These are phyloP conservation scores for Takashimella koratensis DNA, from an alignment of 1,284 basidiomycete genomes.

Conservation along the genomic window DNA sequence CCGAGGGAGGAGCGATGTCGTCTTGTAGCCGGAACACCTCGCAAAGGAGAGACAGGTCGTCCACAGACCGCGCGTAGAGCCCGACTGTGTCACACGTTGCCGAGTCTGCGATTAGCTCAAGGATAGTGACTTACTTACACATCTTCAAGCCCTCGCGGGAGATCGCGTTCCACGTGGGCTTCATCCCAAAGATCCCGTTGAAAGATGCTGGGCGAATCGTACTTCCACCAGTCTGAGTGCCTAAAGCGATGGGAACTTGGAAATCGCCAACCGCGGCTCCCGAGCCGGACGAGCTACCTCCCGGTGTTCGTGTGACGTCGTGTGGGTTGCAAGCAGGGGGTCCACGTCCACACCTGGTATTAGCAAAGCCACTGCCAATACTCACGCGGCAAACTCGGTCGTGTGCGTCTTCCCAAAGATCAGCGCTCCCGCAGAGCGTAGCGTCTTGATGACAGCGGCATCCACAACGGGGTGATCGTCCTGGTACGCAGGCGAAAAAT, in stretches of 20 bases:
- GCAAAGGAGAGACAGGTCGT: slow-evolving; percentile 29
- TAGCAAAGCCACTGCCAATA: too few species aligned
- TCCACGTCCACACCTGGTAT: slow-evolving; percentile 20
- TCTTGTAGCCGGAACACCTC: slow-evolving; percentile 27
- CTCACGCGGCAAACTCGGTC: slow-evolving; percentile 35
- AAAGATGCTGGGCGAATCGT: slow-evolving; percentile 39
- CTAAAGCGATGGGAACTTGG: slow-evolving; percentile 30
- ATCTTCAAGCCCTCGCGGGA: slow-evolving; percentile 39
- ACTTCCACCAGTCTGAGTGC: slow-evolving; percentile 30
- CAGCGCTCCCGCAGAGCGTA: slow-evolving; percentile 29
- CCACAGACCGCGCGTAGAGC: slow-evolving; percentile 29
- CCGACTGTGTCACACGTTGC: slow-evolving; percentile 38
- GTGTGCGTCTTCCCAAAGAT: slow-evolving; percentile 42
- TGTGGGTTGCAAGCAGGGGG: slow-evolving; percentile 34
- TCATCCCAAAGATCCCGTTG: slow-evolving; percentile 36
- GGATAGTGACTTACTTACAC: slow-evolving; percentile 12
- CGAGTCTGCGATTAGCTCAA: slow-evolving; percentile 15
- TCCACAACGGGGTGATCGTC: slow-evolving; percentile 21
- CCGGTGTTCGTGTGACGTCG: slow-evolving; percentile 27
- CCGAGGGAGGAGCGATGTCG: slow-evolving; percentile 16
- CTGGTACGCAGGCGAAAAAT: slow-evolving; percentile 27
- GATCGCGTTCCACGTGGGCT: slow-evolving; percentile 39
- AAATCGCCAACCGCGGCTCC: slow-evolving; percentile 39
- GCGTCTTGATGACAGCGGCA: slow-evolving; percentile 19
- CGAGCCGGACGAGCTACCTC: slow-evolving; percentile 36